Percentiles rank a stretch among this genome's conserved stretches.
phyloP scores from a whole-genome alignment of 169 alveolate species.

The Prorocentrum cordatum region DNA sequence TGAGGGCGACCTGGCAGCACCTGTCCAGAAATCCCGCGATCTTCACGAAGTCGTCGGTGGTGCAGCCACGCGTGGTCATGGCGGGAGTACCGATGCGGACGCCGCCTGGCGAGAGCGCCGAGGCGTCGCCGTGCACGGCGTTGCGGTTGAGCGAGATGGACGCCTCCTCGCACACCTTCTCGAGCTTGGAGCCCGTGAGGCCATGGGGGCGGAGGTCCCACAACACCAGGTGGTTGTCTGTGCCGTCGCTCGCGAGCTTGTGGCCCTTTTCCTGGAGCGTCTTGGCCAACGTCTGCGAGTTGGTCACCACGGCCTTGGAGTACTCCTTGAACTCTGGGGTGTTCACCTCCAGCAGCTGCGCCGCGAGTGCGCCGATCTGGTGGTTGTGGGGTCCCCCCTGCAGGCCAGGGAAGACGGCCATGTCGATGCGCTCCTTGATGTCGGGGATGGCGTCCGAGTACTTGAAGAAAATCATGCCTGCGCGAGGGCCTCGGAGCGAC shows the following conservation, averaged over 20 bases:
- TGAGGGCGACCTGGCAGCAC: background rate
- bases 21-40: conserved; percentile 33
- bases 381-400: conserved; percentile 96
- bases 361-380: conserved; percentile 72
- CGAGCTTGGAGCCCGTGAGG: conserved; percentile 70
- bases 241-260: conserved; percentile 81
- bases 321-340: conserved; percentile 60
- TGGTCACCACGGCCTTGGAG: conserved; percentile 71
- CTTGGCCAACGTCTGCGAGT: conserved; percentile 80
- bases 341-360: conserved; percentile 43
- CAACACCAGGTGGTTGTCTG: conserved; percentile 89
- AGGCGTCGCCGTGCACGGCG: conserved; percentile 73
- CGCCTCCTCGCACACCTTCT: conserved; percentile 66
- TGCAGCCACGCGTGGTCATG: conserved; percentile 66
- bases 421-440: conserved; percentile 85
- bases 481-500: conserved; percentile 72
- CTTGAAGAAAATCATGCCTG: conserved; percentile 71
- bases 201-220: conserved; percentile 76
- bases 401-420: conserved; percentile 94
- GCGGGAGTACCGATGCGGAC: conserved; percentile 76
- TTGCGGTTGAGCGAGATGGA: conserved; percentile 69
- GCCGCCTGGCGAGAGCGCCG: conserved; percentile 85
- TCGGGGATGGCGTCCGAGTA: conserved; percentile 77
- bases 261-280: conserved; percentile 70
- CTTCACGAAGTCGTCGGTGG: conserved; percentile 30